Base-by-base conservation (phyloP, 1,139 yeast genomes). In the Chernovozyma aurita region DNA sequence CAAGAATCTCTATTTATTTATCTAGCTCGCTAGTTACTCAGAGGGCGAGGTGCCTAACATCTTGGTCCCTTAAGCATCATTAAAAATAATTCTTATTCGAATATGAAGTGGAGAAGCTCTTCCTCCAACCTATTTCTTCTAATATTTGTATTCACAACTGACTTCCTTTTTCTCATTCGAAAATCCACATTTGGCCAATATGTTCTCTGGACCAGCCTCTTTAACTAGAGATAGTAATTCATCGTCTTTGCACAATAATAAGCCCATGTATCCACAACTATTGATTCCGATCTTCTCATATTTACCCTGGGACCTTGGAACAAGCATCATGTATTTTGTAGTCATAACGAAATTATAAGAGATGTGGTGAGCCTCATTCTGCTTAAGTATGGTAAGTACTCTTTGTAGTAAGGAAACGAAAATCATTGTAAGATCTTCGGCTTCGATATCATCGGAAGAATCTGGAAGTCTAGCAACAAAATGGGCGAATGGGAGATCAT, bases 261-360 rank as follows among this genome's bases (percentile, higher is more conserved):
- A 61, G 2, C 97, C 97, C 46, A 85, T 67, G 40, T 76, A 76
- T 0, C 95, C 97, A 36, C 88, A 74, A 2, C 95, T 73, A 53
- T 92, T 92, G 45, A 90, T 69, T 4, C 87, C 85, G 27, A 84
- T 50, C 30, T 61, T 58, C 33, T 63, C 59, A 37, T 59, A 65
- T 32, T 53, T 55, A 3, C 66, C 65, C 9, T 35, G 35, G 2
- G 81, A 68, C 49, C 97, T 75, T 18, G 97, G 97, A n/a, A 88
- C 82, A 30, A 85, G 59, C 76, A 88, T 76, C 63, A 90, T 76
- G 84, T 92, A 90, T 37, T 78, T 72, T 38, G 80, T 78, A 28
- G 95, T 87, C 72, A 90, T 76, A 33, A 87, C 61, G 28, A 90
- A 76, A 53, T 92, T 92, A 61, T 86, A 90, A 22, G 94, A 82